Conservation (phyloP, 148 eudicot genomes). For the Cornus kousa region DNA sequence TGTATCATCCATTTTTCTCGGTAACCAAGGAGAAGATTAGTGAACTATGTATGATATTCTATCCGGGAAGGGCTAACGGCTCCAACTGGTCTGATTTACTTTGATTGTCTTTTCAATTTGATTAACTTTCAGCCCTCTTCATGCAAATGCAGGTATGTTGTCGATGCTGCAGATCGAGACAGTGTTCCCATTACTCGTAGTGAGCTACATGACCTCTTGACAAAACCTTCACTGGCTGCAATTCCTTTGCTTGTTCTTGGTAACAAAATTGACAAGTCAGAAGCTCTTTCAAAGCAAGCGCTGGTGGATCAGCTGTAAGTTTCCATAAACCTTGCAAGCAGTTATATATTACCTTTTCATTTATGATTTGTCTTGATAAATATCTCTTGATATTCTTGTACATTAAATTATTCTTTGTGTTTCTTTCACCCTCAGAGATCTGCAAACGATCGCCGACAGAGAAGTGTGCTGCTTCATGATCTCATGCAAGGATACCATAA, state of each 20-base stretch:
- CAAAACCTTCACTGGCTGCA: slow-evolving; percentile 64
- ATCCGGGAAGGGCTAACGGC: neutral
- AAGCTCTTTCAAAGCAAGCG: slow-evolving; percentile 78
- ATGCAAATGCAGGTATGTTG: slow-evolving; percentile 64
- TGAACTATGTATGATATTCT: neutral
- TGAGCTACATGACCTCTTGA: slow-evolving; percentile 77
- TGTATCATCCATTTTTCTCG: neutral
- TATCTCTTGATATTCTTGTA: neutral
- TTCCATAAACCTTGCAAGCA: neutral
- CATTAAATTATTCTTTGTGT: neutral
- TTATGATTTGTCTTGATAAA: neutral
- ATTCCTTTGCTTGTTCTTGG: slow-evolving; percentile 87
- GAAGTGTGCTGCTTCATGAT: slow-evolving; percentile 90
- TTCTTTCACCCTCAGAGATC: slow-evolving; percentile 38
- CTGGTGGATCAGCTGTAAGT: slow-evolving; percentile 83
- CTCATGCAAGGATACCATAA: slow-evolving; percentile 75
- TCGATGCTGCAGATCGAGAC: slow-evolving; percentile 93
- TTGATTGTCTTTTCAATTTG: neutral
- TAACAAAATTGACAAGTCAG: slow-evolving; percentile 86
- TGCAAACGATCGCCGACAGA: slow-evolving; percentile 54
- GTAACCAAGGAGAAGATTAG: neutral
- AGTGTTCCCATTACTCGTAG: slow-evolving; percentile 67
- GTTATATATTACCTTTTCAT: neutral
- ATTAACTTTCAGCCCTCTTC: neutral
- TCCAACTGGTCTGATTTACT: neutral